A percentile compares a stretch with the other conserved stretches of the same genome.
phyloP scores from a whole-genome alignment of 2,329 filamentous ascomycete species.

The Botrytis fabae region DNA sequence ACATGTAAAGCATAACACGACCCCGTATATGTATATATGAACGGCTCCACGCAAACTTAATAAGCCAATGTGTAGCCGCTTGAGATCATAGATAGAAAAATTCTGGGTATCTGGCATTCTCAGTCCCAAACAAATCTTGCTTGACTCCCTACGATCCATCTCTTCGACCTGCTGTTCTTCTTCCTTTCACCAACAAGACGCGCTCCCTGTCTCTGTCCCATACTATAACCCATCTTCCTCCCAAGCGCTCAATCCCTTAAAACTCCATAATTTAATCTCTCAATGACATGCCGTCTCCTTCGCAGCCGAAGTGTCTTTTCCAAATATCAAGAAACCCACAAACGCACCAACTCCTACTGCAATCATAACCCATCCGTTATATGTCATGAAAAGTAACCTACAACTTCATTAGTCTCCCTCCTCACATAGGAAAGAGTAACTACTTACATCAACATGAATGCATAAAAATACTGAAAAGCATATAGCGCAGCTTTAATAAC shows the following conservation, averaged over 20 bases:
- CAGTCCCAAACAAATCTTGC: constrained; percentile 30
- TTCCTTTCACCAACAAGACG: constrained; percentile 58
- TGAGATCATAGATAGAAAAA: background rate
- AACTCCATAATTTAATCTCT: constrained; percentile 6
- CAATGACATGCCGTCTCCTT: constrained; percentile 93
- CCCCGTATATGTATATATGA: background rate
- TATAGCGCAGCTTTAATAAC: constrained; percentile 82
- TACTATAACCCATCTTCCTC: constrained; percentile 63
- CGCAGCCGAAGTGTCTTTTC: constrained; percentile 64
- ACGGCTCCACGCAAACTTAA: background rate
- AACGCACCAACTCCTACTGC: constrained; percentile 87
- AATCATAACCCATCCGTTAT: constrained; percentile 97
- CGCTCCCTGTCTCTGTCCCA: constrained; percentile 58
- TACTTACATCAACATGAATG: constrained; percentile 98
- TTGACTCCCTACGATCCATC: constrained; percentile 56
- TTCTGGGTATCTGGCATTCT: background rate
- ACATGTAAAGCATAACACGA: background rate
- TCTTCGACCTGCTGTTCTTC: constrained; percentile 61
- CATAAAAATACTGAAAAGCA: constrained; percentile 94
- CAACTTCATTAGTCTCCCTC: constrained; percentile 10
- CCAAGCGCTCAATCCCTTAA: constrained; percentile 38
- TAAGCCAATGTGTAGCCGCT: background rate
- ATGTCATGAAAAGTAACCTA: constrained; percentile 99
- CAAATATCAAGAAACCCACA: constrained; percentile 82
- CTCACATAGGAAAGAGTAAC: background rate